Conservation (phyloP, 2,329 filamentous ascomycete genomes). For the Scedosporium boydii region DNA sequence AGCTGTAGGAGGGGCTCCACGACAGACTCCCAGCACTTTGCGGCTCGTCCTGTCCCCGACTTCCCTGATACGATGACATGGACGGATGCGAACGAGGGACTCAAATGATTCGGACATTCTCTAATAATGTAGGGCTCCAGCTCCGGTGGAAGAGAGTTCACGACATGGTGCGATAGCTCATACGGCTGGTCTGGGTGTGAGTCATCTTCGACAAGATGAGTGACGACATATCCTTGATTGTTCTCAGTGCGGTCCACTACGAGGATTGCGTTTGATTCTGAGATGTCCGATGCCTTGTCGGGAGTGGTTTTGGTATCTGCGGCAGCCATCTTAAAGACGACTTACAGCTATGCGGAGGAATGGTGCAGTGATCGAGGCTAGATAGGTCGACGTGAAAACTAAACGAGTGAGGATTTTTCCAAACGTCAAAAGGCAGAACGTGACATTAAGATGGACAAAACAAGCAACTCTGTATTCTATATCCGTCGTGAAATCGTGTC, state of each 20-base stretch:
- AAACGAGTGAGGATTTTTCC: neutral
- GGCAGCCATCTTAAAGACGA: neutral
- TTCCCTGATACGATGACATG: constrained; percentile 59
- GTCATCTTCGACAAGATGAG: constrained; percentile 1
- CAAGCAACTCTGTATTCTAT: neutral
- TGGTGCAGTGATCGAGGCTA: neutral
- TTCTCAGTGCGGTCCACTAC: neutral
- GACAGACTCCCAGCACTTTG: constrained; percentile 4
- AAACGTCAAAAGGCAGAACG: too few relatives aligned
- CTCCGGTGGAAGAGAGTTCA: constrained; percentile 18
- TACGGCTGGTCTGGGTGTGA: constrained; percentile 10
- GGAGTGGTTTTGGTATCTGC: neutral
- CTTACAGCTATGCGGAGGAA: neutral
- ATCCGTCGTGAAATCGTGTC: neutral
- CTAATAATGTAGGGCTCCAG: constrained; percentile 12
- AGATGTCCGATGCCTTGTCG: neutral
- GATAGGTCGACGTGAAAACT: neutral
- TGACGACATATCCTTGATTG: constrained; percentile 1
- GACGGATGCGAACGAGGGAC: constrained; percentile 22
- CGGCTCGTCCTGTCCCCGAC: constrained; percentile 52
- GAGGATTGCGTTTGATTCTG: neutral
- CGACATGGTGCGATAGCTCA: constrained; percentile 7
- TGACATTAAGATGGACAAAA: too few relatives aligned
- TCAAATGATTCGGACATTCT: constrained; percentile 3
- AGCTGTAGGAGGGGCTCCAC: constrained; percentile 2